Base-by-base conservation (phyloP, 225 moss, liverwort and hornwort genomes). In the Pseudoscleropodium purum region DNA sequence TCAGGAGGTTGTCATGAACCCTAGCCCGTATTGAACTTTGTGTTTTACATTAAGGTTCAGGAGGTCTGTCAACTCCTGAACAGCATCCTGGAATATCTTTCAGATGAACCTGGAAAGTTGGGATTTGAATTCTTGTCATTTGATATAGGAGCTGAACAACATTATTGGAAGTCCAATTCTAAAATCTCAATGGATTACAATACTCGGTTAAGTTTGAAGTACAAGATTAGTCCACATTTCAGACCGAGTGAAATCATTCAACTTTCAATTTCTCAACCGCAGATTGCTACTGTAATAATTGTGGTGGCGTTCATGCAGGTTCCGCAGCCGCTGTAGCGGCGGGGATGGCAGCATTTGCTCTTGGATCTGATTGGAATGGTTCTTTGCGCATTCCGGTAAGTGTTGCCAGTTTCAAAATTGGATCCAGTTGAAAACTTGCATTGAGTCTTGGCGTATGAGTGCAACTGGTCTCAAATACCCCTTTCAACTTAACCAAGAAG, bases 271-370 rank as follows among this genome's bases (percentile, higher is more conserved):
- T 4, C 39, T 74, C 37, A 34, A 51, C 37, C 39, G 24, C 73
- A 37, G 59, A 63, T 19, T 68, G 47, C 29, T 47, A n/a, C 51
- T 51, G 36, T 59, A 64, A 74, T 67, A 67, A 82, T 57, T 57
- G 17, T 83, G 82, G 83, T 86, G 75, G 57, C 52, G 63, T 67
- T 88, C 16, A 29, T 90, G 84, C 95, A 97, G 97, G 97, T 39
- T 97, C 97, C 87, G 96, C 95, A 82, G 97, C 97, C 77, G 96
- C 97, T 91, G 94, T 97, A 83, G 97, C 97, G 37, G 76, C 93
- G 84, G 95, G 94, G 72, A 86, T 97, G 94, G 93, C 96, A 87
- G 94, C 97, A 49, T 97, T 97, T 90, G 92, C 97, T 89, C 91
- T 95, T 84, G 97, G 97, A 81, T 92, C 91, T 64, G 97, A 97